Conservation (phyloP, 345 rosid genomes). For the Chamaenerion angustifolium region DNA sequence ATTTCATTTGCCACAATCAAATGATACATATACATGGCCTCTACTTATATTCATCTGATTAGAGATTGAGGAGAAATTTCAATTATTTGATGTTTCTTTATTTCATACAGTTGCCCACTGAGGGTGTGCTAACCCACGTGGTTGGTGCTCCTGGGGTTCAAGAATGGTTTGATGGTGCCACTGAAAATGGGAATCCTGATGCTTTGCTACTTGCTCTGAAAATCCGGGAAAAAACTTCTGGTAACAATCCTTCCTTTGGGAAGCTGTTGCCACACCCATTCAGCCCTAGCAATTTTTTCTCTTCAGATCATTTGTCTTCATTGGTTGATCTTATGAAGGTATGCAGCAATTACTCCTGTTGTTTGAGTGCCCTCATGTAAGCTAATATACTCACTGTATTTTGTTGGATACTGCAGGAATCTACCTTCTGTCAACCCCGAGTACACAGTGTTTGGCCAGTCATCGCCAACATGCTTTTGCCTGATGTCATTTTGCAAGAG, state of each 20-base stretch:
- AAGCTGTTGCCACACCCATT: conserved; percentile 73
- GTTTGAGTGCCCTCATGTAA: neutral
- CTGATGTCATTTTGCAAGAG: conserved; percentile 46
- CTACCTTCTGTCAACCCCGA: conserved; percentile 95
- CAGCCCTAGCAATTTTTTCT: conserved; percentile 48
- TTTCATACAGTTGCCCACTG: conserved; percentile 43
- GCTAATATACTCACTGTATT: too few species aligned
- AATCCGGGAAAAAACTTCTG: conserved; percentile 41
- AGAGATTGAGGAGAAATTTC: too few species aligned
- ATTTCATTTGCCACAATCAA: neutral
- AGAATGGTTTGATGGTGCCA: conserved; percentile 68
- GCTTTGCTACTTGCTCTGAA: conserved; percentile 81
- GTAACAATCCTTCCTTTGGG: conserved; percentile 29
- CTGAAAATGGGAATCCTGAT: conserved; percentile 74
- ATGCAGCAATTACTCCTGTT: neutral
- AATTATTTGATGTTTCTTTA: neutral
- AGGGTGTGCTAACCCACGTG: conserved; percentile 47
- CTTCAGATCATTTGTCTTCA: conserved; percentile 53
- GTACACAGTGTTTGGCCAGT: conserved; percentile 79
- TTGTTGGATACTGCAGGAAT: conserved; percentile 45
- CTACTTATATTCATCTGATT: too few species aligned
- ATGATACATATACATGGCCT: neutral
- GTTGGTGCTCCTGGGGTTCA: conserved; percentile 53
- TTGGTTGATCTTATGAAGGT: conserved; percentile 80
- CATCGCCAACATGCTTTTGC: conserved; percentile 61